These are phyloP conservation scores for Pythium aristosporum DNA, from an alignment of 352 stramenopile genomes.

Conservation along the genomic window DNA sequence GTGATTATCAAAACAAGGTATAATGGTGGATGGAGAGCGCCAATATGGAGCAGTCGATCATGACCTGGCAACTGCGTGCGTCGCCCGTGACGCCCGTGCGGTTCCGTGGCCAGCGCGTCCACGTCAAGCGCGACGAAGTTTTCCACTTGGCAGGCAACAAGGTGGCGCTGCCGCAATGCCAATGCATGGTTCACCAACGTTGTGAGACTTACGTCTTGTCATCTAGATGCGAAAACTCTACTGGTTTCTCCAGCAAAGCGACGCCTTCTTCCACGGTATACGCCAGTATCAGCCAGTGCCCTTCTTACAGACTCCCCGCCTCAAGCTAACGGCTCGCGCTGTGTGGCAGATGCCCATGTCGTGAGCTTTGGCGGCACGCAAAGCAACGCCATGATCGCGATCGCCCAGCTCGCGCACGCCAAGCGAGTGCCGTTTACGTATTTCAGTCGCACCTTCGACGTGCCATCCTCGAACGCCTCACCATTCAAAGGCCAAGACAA, in stretches of 20 bases:
- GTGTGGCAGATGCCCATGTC: slow-evolving; percentile 43
- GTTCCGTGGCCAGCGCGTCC: slow-evolving; percentile 66
- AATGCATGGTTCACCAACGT: too few relatives aligned
- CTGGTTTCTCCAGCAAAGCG: slow-evolving; percentile 69
- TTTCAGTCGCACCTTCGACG: slow-evolving; percentile 54
- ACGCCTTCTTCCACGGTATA: slow-evolving; percentile 52
- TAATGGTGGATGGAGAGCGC: background rate
- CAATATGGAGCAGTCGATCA: background rate
- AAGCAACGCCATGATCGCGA: slow-evolving; percentile 86
- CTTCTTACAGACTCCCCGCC: too few relatives aligned
- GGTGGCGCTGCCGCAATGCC: slow-evolving; percentile 26
- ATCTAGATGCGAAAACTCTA: slow-evolving; percentile 82
- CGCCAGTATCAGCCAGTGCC: too few relatives aligned
- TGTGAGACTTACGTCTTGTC: background rate
- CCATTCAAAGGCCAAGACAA: slow-evolving; percentile 33
- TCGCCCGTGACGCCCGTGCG: slow-evolving; percentile 65
- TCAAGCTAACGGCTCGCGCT: background rate
- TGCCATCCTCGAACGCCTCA: background rate
- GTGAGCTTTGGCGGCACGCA: slow-evolving; percentile 78
- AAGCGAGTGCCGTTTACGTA: slow-evolving; percentile 83
- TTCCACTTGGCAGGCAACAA: slow-evolving; percentile 87
- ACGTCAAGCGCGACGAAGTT: slow-evolving; percentile 84
- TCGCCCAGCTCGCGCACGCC: slow-evolving; percentile 76
- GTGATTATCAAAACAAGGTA: background rate
- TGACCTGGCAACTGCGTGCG: slow-evolving; percentile 9